Conservation (phyloP, 169 alveolate species). For the Cryptosporidium muris region DNA sequence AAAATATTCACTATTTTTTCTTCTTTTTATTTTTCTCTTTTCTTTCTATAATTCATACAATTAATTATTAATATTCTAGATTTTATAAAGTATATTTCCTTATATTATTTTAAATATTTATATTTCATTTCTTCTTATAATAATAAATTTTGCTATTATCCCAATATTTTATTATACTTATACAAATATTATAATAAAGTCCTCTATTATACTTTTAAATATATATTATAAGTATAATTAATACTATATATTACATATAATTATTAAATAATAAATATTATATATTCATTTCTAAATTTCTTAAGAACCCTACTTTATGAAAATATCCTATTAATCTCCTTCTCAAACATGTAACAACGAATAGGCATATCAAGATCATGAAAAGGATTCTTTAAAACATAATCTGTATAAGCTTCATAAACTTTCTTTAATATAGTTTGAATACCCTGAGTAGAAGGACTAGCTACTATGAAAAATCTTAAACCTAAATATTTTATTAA, state of each 20-base stretch:
- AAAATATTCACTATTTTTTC: background rate
- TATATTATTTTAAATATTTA: too few relatives aligned
- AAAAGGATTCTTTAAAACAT: slow-evolving; percentile 92
- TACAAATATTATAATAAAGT: too few relatives aligned
- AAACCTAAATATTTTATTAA: slow-evolving; percentile 53
- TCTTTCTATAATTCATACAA: background rate
- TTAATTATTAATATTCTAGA: background rate
- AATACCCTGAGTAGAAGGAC: slow-evolving; percentile 51
- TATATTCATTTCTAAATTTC: background rate
- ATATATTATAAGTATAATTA: background rate
- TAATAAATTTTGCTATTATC: too few relatives aligned
- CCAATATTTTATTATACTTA: too few relatives aligned
- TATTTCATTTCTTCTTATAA: too few relatives aligned
- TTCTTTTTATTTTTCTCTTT: too few relatives aligned
- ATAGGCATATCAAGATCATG: slow-evolving; percentile 93
- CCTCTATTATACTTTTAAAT: too few relatives aligned
- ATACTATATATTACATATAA: background rate
- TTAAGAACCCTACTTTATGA: background rate
- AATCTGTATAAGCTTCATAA: slow-evolving; percentile 90
- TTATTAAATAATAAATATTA: background rate
- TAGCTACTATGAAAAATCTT: slow-evolving; percentile 78
- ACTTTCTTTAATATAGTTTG: slow-evolving; percentile 81
- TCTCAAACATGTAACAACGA: slow-evolving; percentile 81
- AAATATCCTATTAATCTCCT: slow-evolving; percentile 75
- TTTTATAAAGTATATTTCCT: background rate